These are phyloP conservation scores for Hypoxylon perforatum DNA, from an alignment of 495 filamentous ascomycete species.

Conservation along the genomic window DNA sequence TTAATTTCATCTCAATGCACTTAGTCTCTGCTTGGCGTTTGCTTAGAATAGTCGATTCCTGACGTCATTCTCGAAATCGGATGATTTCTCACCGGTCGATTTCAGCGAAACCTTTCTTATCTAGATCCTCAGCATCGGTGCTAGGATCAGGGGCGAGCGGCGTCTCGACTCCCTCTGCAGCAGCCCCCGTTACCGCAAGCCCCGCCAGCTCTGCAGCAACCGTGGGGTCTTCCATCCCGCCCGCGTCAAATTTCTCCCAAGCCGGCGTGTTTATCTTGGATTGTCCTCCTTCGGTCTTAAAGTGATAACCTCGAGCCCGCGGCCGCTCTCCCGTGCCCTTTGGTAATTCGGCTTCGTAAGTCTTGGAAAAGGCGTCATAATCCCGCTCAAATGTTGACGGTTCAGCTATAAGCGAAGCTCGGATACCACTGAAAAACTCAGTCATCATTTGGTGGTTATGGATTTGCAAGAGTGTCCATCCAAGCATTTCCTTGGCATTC, in stretches of 20 bases:
- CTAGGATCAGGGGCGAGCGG: slow-evolving; percentile 61
- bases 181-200: slow-evolving; percentile 35
- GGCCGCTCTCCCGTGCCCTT: slow-evolving; percentile 80
- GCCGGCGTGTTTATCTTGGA: slow-evolving; percentile 73
- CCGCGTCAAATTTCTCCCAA: slow-evolving; percentile 61
- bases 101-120: slow-evolving; percentile 71
- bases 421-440: slow-evolving; percentile 77
- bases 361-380: slow-evolving; percentile 62
- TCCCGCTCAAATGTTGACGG: slow-evolving; percentile 72
- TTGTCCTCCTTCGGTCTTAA: slow-evolving; percentile 73
- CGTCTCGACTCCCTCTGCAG: slow-evolving; percentile 39
- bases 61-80: too few relatives aligned
- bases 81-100: slow-evolving; percentile 37
- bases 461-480: slow-evolving; percentile 89
- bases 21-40: neutral
- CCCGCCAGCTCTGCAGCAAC: slow-evolving; percentile 40
- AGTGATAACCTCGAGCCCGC: slow-evolving; percentile 86
- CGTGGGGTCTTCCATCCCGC: slow-evolving; percentile 29
- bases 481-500: slow-evolving; percentile 91
- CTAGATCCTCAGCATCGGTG: slow-evolving; percentile 64
- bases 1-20: neutral
- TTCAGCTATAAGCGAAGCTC: slow-evolving; percentile 61
- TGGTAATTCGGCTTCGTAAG: slow-evolving; percentile 77
- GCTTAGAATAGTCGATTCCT: neutral
- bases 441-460: slow-evolving; percentile 84